Evolutionary conservation across 2,329 filamentous ascomycete genomes (phyloP).

Genomic region (Aspergillus sp.): DNA sequence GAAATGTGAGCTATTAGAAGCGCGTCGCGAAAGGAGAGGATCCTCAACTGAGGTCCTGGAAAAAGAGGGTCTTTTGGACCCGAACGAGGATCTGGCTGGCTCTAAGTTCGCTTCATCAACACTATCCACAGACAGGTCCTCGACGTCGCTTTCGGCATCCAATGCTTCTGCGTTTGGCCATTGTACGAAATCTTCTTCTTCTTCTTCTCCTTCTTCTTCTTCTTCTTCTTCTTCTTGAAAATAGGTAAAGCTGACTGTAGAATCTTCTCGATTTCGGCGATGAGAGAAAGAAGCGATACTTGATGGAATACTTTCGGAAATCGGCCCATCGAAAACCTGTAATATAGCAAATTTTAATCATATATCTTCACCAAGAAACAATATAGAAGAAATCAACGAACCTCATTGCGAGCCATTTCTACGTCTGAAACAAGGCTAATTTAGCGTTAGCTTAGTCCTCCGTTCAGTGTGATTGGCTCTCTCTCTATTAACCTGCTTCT

Average conservation of each 20-base stretch:
- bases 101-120: constrained; percentile 32
- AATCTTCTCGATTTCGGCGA: constrained; percentile 72
- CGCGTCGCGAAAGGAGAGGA: constrained; percentile 63
- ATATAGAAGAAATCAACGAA: constrained; percentile 31
- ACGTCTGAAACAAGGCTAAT: constrained; percentile 70
- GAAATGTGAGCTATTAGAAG: constrained; percentile 62
- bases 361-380: constrained; percentile 2
- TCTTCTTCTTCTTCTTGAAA: constrained; percentile 70
- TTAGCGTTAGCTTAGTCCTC: constrained; percentile 13
- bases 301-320: constrained; percentile 92
- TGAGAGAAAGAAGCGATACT: constrained; percentile 89
- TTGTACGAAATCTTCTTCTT: constrained; percentile 57
- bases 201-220: constrained; percentile 66
- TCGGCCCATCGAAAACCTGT: constrained; percentile 77
- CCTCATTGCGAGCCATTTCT: constrained; percentile 98
- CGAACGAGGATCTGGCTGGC: constrained; percentile 25
- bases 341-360: constrained; percentile 3
- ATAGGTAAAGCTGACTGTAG: constrained; percentile 81
- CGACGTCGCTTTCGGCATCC: constrained; percentile 38
- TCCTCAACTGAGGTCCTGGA: constrained; percentile 43
- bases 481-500: constrained; percentile 30
- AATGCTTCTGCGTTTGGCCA: constrained; percentile 46
- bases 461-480: neutral
- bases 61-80: constrained; percentile 28
- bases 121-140: constrained; percentile 35